These are phyloP conservation scores for Podaxis mareebaensis DNA, from an alignment of 768 basidiomycete species.

Conservation along the genomic window DNA sequence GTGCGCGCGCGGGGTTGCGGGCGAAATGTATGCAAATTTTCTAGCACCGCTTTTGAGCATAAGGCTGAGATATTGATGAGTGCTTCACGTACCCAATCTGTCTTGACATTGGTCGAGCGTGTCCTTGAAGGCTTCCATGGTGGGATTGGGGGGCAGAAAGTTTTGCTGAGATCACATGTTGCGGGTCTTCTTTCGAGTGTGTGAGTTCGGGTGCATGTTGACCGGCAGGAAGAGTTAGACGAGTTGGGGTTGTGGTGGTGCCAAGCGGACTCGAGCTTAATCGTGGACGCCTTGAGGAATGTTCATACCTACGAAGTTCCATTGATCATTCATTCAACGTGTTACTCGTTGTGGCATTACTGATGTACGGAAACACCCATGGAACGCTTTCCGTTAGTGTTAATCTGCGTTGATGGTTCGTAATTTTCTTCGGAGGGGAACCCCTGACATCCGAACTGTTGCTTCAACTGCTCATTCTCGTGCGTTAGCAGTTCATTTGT, in stretches of 20 bases:
- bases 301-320: slow-evolving; percentile 21
- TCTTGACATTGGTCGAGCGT: slow-evolving; percentile 43
- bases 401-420: slow-evolving; percentile 39
- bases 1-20: slow-evolving; percentile 42
- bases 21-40: slow-evolving; percentile 65
- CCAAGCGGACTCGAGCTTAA: slow-evolving; percentile 21
- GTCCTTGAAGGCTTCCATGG: not conserved
- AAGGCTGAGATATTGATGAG: slow-evolving; percentile 16
- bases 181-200: slow-evolving; percentile 25
- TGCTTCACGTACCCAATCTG: slow-evolving; percentile 4
- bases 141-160: not conserved
- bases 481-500: slow-evolving; percentile 46
- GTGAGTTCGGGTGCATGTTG: slow-evolving; percentile 52
- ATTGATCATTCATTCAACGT: not conserved
- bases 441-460: slow-evolving; percentile 27
- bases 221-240: slow-evolving; percentile 67
- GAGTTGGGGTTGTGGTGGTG: slow-evolving; percentile 49
- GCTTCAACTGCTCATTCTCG: slow-evolving; percentile 53
- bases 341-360: slow-evolving; percentile 18
- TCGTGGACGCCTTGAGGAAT: slow-evolving; percentile 27
- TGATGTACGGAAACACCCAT: slow-evolving; percentile 39
- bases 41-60: slow-evolving; percentile 36
- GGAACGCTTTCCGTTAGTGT: slow-evolving; percentile 67
- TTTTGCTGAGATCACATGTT: not conserved
- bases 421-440: slow-evolving; percentile 23